Evolutionary conservation across 768 basidiomycete species (phyloP), one percentile per base, ranked within the genome.

Genomic region (Boletus tomentosulus): DNA sequence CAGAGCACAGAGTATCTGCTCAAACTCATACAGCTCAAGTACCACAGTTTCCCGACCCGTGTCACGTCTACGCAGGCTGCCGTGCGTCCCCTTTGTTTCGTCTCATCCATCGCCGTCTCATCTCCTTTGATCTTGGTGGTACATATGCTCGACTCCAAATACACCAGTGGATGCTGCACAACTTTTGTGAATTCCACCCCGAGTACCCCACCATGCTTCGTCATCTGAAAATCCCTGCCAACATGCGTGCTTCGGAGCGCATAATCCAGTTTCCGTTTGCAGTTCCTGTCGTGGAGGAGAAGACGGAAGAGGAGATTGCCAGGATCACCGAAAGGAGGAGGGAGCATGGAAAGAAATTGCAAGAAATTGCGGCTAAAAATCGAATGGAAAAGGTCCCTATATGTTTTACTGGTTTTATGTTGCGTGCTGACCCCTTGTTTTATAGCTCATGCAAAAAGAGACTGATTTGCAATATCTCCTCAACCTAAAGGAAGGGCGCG

Each of bases 1-100:
- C 95, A 98, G 63, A 84, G 92, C 1, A 84, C 91, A 0, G 97
- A 99, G 51, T 89, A 97, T 64, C 79, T 98, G 48, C 82, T 95
- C 56, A 97, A 94, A 65, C 84, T 96, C 22, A 85, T 95, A 39
- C 95, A 98, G 66, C 80, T 98, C 34, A 99, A 98, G 70, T 97
- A 98, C 66, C 89, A 96, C 27, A 87, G 78, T 44, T 98, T 98
- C 68, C 90, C 92, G 6, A 89, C 87, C 1, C 85, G 92, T 41
- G 82, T 98, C 11, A 89, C 89, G 0, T 65, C 80, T 15, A 65
- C 75, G 0, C 96, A 98, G 62, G 83, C 92, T 5, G 87, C 81
- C 13, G 93, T 95, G 67, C 55, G 78, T 71, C 56, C 30, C 28
- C 41, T 37, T 50, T n/a, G 16, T 41, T 31, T 50, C 9, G 28